Base-by-base conservation (phyloP, 257 asterid genomes). In the Datura wrightii region DNA sequence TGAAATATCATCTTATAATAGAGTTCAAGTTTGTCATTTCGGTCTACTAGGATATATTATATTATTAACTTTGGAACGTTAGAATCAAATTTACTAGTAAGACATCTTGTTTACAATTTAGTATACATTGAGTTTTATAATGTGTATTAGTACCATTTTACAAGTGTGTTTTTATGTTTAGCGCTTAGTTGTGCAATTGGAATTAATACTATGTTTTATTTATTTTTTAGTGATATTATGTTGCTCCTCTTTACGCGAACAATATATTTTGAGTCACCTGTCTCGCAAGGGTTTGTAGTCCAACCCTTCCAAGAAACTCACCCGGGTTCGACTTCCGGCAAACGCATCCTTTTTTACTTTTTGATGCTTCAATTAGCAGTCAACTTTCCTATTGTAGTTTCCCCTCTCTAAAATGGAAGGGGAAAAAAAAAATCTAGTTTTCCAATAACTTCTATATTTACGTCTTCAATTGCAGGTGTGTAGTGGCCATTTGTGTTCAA, bases 231-330 rank as follows among this genome's bases (percentile, higher is more conserved):
- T 19, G 9, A 60, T 19, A 19, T 5, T 31, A 11, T 65, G 71
- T 65, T 65, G 44, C 4, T 19, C 44, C 4, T 65, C 18, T 15
- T 15, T 10, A 37, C 36, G 50, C 1, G 31, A 24, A 24, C 31
- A 39, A 39, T 2, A 4, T 39, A 39, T 39, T 4, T 39, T 4
- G 42, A 39, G 4, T 39, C 4, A 1, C 4, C 42, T 39, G 10
- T 11, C 9, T 34, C 8, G 3, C 15, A 60, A 60, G 71, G n/a
- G n/a, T n/a, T n/a, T n/a, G n/a, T n/a, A n/a, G n/a, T n/a, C n/a
- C n/a, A n/a, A n/a, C n/a, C 98, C 94, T 90, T 94, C 98, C 98
- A 96, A 93, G 98, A 98, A 94, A 93, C 92, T 92, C 97, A 94
- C 92, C 95, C 94, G 98, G 98, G 98, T 93, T 96, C 97, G 97